These are phyloP conservation scores for Ophiosphaerella narmari DNA, from an alignment of 2,329 filamentous ascomycete species.

Conservation along the genomic window DNA sequence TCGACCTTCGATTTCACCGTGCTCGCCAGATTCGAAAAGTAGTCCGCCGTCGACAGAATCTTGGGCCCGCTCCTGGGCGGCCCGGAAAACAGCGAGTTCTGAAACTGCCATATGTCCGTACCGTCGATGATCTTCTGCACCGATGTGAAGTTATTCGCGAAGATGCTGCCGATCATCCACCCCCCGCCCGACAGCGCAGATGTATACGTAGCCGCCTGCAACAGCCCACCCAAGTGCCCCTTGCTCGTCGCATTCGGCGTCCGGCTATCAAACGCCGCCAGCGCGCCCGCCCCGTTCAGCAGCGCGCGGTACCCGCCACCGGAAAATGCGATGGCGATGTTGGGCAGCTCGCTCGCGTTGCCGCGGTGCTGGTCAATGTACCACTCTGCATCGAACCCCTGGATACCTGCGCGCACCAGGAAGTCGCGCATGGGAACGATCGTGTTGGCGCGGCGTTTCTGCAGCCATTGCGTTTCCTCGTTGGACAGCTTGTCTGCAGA, in stretches of 20 bases:
- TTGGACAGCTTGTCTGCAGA: conserved; percentile 65
- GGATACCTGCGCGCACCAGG: conserved; percentile 72
- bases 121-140: conserved; percentile 61
- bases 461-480: conserved; percentile 75
- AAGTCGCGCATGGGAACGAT: conserved; percentile 75
- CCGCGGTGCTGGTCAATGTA: conserved; percentile 68
- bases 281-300: conserved; percentile 78
- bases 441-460: conserved; percentile 72
- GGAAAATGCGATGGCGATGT: conserved; percentile 77
- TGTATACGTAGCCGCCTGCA: conserved; percentile 82
- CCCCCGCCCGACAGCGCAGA: conserved; percentile 80
- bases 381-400: conserved; percentile 72
- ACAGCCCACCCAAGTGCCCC: conserved; percentile 77
- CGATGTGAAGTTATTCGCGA: conserved; percentile 76
- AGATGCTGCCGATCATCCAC: conserved; percentile 84
- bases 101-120: conserved; percentile 65
- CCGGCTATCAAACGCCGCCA: conserved; percentile 78
- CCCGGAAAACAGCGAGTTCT: conserved; percentile 64
- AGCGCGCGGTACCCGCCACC: conserved; percentile 88
- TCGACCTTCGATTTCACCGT: conserved; percentile 65
- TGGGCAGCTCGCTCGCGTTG: conserved; percentile 64
- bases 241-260: conserved; percentile 63
- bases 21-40: conserved; percentile 64
- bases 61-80: conserved; percentile 58
- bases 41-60: conserved; percentile 61